These are phyloP conservation scores for Pythium brachiatum DNA, from an alignment of 352 stramenopile species.

Conservation along the genomic window DNA sequence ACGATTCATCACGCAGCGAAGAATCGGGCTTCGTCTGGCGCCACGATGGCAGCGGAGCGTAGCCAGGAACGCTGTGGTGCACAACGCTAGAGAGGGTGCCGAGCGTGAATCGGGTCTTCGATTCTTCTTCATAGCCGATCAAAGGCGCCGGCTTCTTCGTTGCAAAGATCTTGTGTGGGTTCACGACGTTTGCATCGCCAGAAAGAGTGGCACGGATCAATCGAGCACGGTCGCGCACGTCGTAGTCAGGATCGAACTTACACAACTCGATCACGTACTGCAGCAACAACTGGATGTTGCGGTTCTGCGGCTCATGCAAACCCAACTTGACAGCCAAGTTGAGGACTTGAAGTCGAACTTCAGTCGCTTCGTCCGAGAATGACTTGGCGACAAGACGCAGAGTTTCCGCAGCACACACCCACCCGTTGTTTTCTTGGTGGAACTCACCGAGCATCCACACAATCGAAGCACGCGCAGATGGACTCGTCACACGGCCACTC, in stretches of 20 bases:
- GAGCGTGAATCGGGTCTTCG: conserved; percentile 76
- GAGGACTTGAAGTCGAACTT: conserved; percentile 89
- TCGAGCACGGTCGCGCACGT: conserved; percentile 90
- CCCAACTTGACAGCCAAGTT: conserved; percentile 92
- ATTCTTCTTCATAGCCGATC: conserved; percentile 71
- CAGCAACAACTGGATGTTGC: conserved; percentile 75
- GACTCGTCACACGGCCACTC: conserved; percentile 60
- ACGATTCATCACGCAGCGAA: conserved; percentile 72
- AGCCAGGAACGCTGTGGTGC: conserved; percentile 82
- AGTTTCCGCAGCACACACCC: conserved; percentile 76
- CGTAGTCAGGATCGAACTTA: conserved; percentile 92
- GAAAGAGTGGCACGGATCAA: conserved; percentile 77
- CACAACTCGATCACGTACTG: conserved; percentile 92
- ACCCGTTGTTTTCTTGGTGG: conserved; percentile 55
- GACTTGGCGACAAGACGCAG: conserved; percentile 85
- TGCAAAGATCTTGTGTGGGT: conserved; percentile 73
- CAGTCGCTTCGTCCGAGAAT: conserved; percentile 86
- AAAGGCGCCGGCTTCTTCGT: conserved; percentile 77
- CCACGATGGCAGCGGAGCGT: conserved; percentile 75
- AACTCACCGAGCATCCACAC: conserved; percentile 94
- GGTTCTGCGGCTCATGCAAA: conserved; percentile 63
- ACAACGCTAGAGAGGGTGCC: conserved; percentile 88
- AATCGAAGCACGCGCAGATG: conserved; percentile 83
- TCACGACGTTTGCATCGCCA: conserved; percentile 52
- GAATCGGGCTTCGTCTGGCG: conserved; percentile 59